A percentile compares a stretch with the other conserved stretches of the same genome.
phyloP scores from a whole-genome alignment of 768 basidiomycete genomes.

The Suillus hirtellus region DNA sequence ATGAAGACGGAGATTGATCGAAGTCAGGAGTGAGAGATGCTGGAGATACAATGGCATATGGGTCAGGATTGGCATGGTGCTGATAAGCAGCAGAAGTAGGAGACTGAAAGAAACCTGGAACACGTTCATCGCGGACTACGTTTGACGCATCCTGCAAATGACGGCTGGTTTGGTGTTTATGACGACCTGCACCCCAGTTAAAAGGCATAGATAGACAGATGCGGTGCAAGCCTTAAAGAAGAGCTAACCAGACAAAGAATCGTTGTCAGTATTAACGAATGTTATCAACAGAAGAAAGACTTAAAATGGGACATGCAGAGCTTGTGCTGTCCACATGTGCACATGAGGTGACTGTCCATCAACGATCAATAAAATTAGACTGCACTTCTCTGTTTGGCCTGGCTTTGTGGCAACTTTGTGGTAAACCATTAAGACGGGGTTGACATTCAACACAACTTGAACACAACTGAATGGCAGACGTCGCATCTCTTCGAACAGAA shows the following conservation, averaged over 20 bases:
- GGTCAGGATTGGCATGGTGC: constrained; percentile 6
- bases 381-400: constrained; percentile 3
- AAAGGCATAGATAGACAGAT: constrained; percentile 18
- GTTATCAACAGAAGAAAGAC: constrained; percentile 5
- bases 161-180: constrained; percentile 3
- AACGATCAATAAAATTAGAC: constrained; percentile 4
- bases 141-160: neutral
- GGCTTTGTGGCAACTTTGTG: neutral
- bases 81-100: constrained; percentile 2
- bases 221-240: neutral
- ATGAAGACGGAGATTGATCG: constrained; percentile 12
- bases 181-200: constrained; percentile 15
- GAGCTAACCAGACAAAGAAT: constrained; percentile 8
- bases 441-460: neutral
- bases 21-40: constrained; percentile 10
- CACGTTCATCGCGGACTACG: constrained; percentile 1
- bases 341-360: neutral
- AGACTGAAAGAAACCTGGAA: constrained; percentile 11
- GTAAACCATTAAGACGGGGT: neutral
- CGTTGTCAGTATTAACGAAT: neutral
- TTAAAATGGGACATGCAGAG: constrained; percentile 7
- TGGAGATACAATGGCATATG: constrained; percentile 11
- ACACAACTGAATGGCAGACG: constrained; percentile 19
- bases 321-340: constrained; percentile 2
- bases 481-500: constrained; percentile 53